phyloP scores from a whole-genome alignment of 1,139 yeast genomes.

The Blastobotrys petasosporus region DNA sequence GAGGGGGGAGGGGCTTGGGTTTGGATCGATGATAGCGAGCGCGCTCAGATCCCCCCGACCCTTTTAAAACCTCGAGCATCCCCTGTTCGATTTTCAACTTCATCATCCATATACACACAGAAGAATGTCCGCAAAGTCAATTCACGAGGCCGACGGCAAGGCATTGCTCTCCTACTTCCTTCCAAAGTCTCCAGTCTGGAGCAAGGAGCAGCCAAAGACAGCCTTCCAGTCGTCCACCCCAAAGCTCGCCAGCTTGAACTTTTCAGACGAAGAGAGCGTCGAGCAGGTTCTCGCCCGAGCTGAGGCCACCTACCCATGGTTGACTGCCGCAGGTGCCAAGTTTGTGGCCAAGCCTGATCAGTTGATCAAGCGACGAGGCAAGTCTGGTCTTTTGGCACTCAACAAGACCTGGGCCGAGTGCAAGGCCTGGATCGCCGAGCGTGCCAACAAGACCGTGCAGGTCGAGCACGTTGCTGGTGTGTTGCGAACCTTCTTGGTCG shows the following conservation, averaged over 20 bases:
- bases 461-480: conserved; percentile 40
- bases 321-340: conserved; percentile 34
- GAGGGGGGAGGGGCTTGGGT: not conserved
- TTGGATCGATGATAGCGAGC: not conserved
- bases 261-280: conserved; percentile 29
- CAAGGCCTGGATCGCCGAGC: conserved; percentile 39
- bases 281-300: conserved; percentile 35
- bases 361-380: conserved; percentile 44
- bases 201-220: conserved; percentile 31
- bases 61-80: not conserved
- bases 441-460: conserved; percentile 38
- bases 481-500: conserved; percentile 40
- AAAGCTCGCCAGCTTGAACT: conserved; percentile 36
- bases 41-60: not conserved
- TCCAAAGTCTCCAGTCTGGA: conserved; percentile 37
- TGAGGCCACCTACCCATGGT: conserved; percentile 40
- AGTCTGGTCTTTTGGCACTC: conserved; percentile 41
- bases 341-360: conserved; percentile 46
- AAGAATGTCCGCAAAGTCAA: conserved; percentile 41
- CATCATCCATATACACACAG: not conserved
- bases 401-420: conserved; percentile 42
- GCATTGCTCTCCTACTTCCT: conserved; percentile 41
- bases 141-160: conserved; percentile 44
- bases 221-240: conserved; percentile 37
- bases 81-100: not conserved